phyloP scores from a whole-genome alignment of 2,329 filamentous ascomycete species.

The Trichocomaceae sp. region DNA sequence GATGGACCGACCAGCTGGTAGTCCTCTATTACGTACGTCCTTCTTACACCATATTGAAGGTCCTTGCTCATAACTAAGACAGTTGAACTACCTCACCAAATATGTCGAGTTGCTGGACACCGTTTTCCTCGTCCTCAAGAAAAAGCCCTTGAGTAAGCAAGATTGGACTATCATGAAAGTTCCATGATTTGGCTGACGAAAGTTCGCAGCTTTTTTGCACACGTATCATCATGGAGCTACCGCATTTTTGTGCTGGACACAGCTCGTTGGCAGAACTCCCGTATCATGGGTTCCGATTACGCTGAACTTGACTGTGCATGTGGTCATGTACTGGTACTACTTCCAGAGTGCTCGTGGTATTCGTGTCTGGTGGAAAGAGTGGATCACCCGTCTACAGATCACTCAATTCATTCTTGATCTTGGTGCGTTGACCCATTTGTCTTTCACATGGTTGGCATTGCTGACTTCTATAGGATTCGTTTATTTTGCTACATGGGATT shows the following conservation, averaged over 20 bases:
- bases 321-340: conserved; percentile 99
- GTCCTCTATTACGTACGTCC: conserved; percentile 80
- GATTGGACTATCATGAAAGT: not conserved
- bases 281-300: conserved; percentile 88
- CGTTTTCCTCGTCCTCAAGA: conserved; percentile 90
- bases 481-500: conserved; percentile 91
- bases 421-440: conserved; percentile 49
- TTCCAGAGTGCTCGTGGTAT: conserved; percentile 90
- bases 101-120: conserved; percentile 89
- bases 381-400: conserved; percentile 91
- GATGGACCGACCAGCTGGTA: conserved; percentile 82
- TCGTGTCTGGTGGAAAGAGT: conserved; percentile 96
- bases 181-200: not conserved
- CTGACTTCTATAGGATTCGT: conserved; percentile 60
- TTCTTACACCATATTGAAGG: not conserved
- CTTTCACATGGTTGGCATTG: not conserved
- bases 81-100: conserved; percentile 94
- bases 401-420: conserved; percentile 90
- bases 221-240: conserved; percentile 94
- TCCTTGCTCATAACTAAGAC: conserved; percentile 4
- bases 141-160: conserved; percentile 68
- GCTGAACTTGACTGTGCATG: conserved; percentile 81
- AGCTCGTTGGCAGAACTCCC: conserved; percentile 77
- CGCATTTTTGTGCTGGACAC: conserved; percentile 86
- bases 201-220: conserved; percentile 67